Percentiles rank a stretch among this genome's conserved stretches.
These are phyloP conservation scores for Monilinia laxa DNA, from an alignment of 2,329 filamentous ascomycete genomes.

Conservation along the genomic window DNA sequence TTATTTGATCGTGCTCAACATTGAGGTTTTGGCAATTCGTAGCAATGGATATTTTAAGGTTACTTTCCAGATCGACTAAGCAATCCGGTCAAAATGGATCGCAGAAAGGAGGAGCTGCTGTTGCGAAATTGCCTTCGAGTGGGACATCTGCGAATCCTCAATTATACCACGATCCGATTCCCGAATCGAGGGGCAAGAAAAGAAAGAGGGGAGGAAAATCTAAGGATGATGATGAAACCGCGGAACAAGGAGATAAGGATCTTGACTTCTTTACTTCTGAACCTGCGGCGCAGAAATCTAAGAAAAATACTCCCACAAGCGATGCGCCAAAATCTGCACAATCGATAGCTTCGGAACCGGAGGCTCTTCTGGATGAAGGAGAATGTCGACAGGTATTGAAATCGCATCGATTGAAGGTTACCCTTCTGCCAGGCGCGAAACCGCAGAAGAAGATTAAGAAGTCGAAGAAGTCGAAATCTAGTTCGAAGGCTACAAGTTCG, in stretches of 20 bases:
- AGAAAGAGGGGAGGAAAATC: slow-evolving; percentile 51
- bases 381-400: slow-evolving; percentile 73
- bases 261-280: slow-evolving; percentile 60
- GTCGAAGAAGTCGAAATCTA: slow-evolving; percentile 54
- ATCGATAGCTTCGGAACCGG: slow-evolving; percentile 17
- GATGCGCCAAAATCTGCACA: slow-evolving; percentile 22
- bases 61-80: slow-evolving; percentile 70
- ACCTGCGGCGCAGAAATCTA: slow-evolving; percentile 33
- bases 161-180: slow-evolving; percentile 60
- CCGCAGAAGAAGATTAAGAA: slow-evolving; percentile 45
- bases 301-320: slow-evolving; percentile 29
- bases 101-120: slow-evolving; percentile 37
- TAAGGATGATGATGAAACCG: slow-evolving; percentile 40
- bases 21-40: slow-evolving; percentile 14
- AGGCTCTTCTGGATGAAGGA: slow-evolving; percentile 57
- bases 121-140: slow-evolving; percentile 59
- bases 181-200: slow-evolving; percentile 49
- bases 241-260: slow-evolving; percentile 40
- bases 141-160: slow-evolving; percentile 66
- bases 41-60: slow-evolving; percentile 62
- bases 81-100: slow-evolving; percentile 42
- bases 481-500: slow-evolving; percentile 49
- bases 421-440: slow-evolving; percentile 61
- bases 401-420: slow-evolving; percentile 82
- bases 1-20: not conserved